Conservation (phyloP, 1,139 yeast genomes). For the Pichia sp. region DNA sequence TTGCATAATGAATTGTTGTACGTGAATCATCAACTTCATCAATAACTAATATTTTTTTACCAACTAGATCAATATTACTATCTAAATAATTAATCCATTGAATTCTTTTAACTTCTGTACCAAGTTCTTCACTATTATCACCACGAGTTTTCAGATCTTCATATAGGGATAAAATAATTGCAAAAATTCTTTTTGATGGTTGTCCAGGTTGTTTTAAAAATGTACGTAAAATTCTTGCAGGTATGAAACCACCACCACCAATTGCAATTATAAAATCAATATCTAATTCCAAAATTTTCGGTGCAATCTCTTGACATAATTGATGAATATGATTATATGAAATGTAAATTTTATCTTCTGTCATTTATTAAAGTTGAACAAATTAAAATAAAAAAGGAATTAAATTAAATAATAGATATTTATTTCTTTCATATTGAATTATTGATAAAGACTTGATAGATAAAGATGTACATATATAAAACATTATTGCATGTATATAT, state of each 20-base stretch:
- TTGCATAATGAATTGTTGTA: conserved; percentile 89
- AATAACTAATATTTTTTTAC: conserved; percentile 76
- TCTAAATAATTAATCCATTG: conserved; percentile 86
- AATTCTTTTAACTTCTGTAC: conserved; percentile 84
- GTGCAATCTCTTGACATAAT: conserved; percentile 51
- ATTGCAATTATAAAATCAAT: conserved; percentile 59
- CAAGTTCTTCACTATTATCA: conserved; percentile 56
- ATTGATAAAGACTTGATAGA: too few relatives aligned
- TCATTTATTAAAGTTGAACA: too few relatives aligned
- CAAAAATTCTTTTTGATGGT: conserved; percentile 89
- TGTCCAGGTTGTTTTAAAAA: conserved; percentile 81
- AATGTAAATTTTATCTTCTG: conserved; percentile 40
- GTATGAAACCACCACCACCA: conserved; percentile 79
- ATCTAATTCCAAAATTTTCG: conserved; percentile 38
- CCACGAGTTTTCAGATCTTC: conserved; percentile 69
- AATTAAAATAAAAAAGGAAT: too few relatives aligned
- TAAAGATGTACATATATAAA: too few relatives aligned
- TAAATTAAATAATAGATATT: too few relatives aligned
- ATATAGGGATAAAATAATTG: conserved; percentile 83
- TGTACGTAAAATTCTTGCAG: conserved; percentile 90
- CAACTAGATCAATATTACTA: conserved; percentile 37
- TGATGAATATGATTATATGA: conserved; percentile 60
- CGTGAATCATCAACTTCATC: conserved; percentile 97
- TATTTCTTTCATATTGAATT: too few relatives aligned
- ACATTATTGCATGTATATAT: too few relatives aligned